phyloP scores from a whole-genome alignment of 2,329 filamentous ascomycete species.

The Trichoderma koningiopsis region DNA sequence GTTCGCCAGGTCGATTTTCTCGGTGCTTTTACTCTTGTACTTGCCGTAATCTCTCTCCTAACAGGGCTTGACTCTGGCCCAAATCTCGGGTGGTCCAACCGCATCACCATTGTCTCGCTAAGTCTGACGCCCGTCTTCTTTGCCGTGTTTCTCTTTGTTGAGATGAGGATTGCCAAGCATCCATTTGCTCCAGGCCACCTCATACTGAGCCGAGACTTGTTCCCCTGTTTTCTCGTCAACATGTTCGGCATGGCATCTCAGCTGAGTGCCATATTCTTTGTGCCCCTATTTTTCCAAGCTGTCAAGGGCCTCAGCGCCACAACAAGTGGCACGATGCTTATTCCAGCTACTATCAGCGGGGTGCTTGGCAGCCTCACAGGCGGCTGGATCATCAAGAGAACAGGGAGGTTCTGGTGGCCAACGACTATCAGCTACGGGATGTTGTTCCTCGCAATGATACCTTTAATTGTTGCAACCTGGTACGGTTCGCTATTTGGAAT shows the following conservation, averaged over 20 bases:
- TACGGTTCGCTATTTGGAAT: conserved; percentile 5
- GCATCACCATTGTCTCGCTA: conserved; percentile 60
- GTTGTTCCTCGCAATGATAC: conserved; percentile 56
- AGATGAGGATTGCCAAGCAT: conserved; percentile 66
- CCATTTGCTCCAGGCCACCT: conserved; percentile 76
- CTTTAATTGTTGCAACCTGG: conserved; percentile 18
- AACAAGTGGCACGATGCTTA: conserved; percentile 63
- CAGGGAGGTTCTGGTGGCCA: conserved; percentile 71
- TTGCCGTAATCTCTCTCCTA: conserved; percentile 66
- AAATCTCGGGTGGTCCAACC: conserved; percentile 68
- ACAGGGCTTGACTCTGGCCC: conserved; percentile 72
- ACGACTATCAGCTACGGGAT: conserved; percentile 60
- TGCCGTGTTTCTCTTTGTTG: conserved; percentile 67
- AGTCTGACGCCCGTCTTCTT: conserved; percentile 61
- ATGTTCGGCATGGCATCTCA: conserved; percentile 68
- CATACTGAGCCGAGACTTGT: conserved; percentile 66
- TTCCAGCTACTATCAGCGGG: conserved; percentile 65
- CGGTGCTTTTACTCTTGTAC: conserved; percentile 66
- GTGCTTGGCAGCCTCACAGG: conserved; percentile 66
- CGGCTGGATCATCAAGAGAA: conserved; percentile 69
- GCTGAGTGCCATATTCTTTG: conserved; percentile 65
- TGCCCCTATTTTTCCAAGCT: conserved; percentile 79
- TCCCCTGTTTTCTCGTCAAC: conserved; percentile 70
- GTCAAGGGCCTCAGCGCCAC: conserved; percentile 66
- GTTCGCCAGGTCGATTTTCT: conserved; percentile 71